phyloP scores from a whole-genome alignment of 2,329 filamentous ascomycete species.

The Berkeleyomyces rouxiae region DNA sequence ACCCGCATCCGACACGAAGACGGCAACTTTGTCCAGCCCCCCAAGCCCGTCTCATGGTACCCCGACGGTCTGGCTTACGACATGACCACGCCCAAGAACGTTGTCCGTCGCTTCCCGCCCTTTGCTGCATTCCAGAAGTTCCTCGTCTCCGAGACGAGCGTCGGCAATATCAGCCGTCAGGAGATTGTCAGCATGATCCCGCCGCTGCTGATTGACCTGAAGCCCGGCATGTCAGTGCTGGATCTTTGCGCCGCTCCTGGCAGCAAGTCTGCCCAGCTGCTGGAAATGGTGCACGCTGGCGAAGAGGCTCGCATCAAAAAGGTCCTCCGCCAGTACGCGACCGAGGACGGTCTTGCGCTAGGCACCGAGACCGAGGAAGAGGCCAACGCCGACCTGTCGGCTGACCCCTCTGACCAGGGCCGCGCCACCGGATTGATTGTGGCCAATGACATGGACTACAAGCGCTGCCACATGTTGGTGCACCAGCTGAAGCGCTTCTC shows the following conservation, averaged over 20 bases:
- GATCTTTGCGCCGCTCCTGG: slow-evolving; percentile 95
- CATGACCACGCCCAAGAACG: slow-evolving; percentile 95
- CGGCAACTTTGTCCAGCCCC: slow-evolving; percentile 65
- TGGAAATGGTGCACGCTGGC: slow-evolving; percentile 84
- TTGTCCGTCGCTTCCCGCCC: slow-evolving; percentile 81
- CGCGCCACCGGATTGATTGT: slow-evolving; percentile 81
- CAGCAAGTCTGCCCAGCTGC: slow-evolving; percentile 87
- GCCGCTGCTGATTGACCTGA: slow-evolving; percentile 78
- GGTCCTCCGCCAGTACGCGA: slow-evolving; percentile 46
- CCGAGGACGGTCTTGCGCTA: slow-evolving; percentile 40
- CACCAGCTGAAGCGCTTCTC: slow-evolving; percentile 96
- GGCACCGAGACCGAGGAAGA: slow-evolving; percentile 31
- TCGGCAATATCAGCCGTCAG: slow-evolving; percentile 94
- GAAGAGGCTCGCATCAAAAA: slow-evolving; percentile 75
- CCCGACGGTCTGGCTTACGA: slow-evolving; percentile 90
- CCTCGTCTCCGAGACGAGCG: slow-evolving; percentile 88
- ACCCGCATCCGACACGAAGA: slow-evolving; percentile 68
- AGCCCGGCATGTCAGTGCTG: slow-evolving; percentile 79
- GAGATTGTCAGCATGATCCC: slow-evolving; percentile 99
- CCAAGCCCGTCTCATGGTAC: slow-evolving; percentile 75
- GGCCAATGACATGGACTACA: slow-evolving; percentile 93
- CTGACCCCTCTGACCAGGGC: slow-evolving; percentile 57
- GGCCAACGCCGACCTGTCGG: slow-evolving; percentile 34
- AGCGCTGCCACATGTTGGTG: slow-evolving; percentile 89
- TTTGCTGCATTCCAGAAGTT: slow-evolving; percentile 96